A percentile compares a stretch with the other conserved stretches of the same genome.
Conservation (phyloP, 2,329 filamentous ascomycete genomes). For the Zasmidium cellare region DNA sequence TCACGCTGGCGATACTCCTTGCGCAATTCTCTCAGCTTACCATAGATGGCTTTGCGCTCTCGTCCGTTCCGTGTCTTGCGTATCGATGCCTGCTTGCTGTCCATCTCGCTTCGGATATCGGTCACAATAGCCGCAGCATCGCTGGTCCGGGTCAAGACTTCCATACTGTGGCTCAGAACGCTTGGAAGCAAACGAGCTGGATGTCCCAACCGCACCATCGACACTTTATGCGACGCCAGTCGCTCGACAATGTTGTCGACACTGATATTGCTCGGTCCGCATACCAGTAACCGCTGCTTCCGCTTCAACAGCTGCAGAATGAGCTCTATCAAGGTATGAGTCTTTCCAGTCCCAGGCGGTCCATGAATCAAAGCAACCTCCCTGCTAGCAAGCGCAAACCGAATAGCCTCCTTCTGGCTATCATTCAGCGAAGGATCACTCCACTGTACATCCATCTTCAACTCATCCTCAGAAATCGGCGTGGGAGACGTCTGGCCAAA, state of each 20-base stretch:
- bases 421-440: slow-evolving; percentile 59
- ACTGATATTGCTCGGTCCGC: slow-evolving; percentile 92
- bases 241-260: slow-evolving; percentile 98
- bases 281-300: slow-evolving; percentile 78
- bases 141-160: slow-evolving; percentile 85
- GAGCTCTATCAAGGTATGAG: slow-evolving; percentile 91
- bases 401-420: slow-evolving; percentile 63
- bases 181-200: slow-evolving; percentile 86
- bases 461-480: slow-evolving; percentile 45
- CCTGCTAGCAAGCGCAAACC: slow-evolving; percentile 79
- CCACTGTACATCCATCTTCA: slow-evolving; percentile 50
- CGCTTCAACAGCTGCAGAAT: slow-evolving; percentile 84
- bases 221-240: slow-evolving; percentile 77
- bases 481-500: slow-evolving; percentile 60
- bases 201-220: slow-evolving; percentile 87
- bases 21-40: slow-evolving; percentile 78
- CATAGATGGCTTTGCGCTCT: slow-evolving; percentile 79
- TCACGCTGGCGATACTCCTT: slow-evolving; percentile 84
- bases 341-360: slow-evolving; percentile 94
- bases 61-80: slow-evolving; percentile 80
- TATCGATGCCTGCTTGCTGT: slow-evolving; percentile 83
- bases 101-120: slow-evolving; percentile 90
- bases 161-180: slow-evolving; percentile 84
- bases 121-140: slow-evolving; percentile 86
- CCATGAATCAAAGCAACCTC: slow-evolving; percentile 92